Conservation (phyloP, 306 rosid genomes). For the Mimosa bimucronata region DNA sequence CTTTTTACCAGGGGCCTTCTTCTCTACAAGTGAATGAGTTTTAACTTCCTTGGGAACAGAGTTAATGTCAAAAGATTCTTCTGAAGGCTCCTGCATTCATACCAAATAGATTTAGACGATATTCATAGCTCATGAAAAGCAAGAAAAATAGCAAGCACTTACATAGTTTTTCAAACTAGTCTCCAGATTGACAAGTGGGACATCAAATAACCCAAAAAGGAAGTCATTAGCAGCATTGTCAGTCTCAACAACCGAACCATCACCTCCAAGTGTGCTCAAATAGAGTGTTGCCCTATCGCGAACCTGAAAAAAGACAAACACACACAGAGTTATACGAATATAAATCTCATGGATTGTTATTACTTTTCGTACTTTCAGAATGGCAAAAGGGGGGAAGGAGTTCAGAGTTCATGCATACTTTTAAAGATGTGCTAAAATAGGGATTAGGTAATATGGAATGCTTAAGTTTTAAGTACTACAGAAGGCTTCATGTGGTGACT, state of each 20-base stretch:
- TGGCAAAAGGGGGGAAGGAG: neutral
- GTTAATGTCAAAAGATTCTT: slow-evolving; percentile 83
- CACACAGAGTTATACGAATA: slow-evolving; percentile 19
- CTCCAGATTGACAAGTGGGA: slow-evolving; percentile 93
- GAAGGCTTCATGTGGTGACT: neutral
- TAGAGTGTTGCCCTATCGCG: slow-evolving; percentile 98
- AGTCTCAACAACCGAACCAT: slow-evolving; percentile 76
- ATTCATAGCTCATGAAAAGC: slow-evolving; percentile 21
- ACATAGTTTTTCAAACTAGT: slow-evolving; percentile 90
- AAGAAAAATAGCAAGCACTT: slow-evolving; percentile 46
- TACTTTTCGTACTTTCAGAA: neutral
- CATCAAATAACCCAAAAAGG: slow-evolving; percentile 86
- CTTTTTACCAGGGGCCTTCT: slow-evolving; percentile 92
- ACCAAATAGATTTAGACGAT: slow-evolving; percentile 46
- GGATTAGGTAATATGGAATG: neutral
- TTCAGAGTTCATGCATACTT: slow-evolving; percentile 10
- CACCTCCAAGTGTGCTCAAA: slow-evolving; percentile 81
- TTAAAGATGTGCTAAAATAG: neutral
- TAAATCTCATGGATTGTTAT: slow-evolving; percentile 7
- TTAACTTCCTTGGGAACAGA: slow-evolving; percentile 86
- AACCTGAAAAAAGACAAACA: slow-evolving; percentile 53
- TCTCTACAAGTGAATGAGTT: slow-evolving; percentile 83
- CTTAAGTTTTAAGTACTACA: neutral
- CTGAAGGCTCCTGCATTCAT: slow-evolving; percentile 86
- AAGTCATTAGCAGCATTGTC: slow-evolving; percentile 75